Conservation (phyloP, 1,284 basidiomycete genomes). For the Spongispora temasekensis region DNA sequence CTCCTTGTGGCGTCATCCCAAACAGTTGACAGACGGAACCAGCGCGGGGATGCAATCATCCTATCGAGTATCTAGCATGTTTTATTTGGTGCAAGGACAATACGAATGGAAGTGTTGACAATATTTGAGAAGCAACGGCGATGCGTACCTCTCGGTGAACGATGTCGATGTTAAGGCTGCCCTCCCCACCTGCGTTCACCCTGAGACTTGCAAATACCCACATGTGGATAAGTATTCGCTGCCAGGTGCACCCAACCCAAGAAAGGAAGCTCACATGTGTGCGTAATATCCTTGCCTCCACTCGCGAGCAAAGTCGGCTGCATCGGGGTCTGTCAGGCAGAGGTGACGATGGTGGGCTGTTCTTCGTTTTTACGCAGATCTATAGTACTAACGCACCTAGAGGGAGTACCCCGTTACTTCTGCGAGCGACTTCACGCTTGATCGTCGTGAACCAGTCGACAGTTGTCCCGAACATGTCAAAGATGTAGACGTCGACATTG, state of each 20-base stretch:
- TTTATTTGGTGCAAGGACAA: not conserved
- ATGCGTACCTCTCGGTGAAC: constrained; percentile 53
- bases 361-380: too few species aligned
- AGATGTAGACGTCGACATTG: constrained; percentile 54
- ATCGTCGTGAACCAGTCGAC: constrained; percentile 62
- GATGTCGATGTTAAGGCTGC: constrained; percentile 53
- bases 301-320: constrained; percentile 51
- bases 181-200: constrained; percentile 47
- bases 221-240: not conserved
- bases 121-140: too few species aligned
- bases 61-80: constrained; percentile 51
- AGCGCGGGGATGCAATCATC: constrained; percentile 49
- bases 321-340: constrained; percentile 37
- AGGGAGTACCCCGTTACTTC: constrained; percentile 30
- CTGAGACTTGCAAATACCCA: not conserved
- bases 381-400: constrained; percentile 23
- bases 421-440: constrained; percentile 39
- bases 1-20: constrained; percentile 47
- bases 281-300: constrained; percentile 56
- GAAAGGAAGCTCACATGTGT: constrained; percentile 43
- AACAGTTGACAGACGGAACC: constrained; percentile 44
- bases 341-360: too few species aligned
- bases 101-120: too few species aligned
- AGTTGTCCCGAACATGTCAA: constrained; percentile 67
- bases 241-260: not conserved